Evolutionary conservation across 225 moss, liverwort and hornwort species (phyloP).

Genomic region (Neckera pumila): DNA sequence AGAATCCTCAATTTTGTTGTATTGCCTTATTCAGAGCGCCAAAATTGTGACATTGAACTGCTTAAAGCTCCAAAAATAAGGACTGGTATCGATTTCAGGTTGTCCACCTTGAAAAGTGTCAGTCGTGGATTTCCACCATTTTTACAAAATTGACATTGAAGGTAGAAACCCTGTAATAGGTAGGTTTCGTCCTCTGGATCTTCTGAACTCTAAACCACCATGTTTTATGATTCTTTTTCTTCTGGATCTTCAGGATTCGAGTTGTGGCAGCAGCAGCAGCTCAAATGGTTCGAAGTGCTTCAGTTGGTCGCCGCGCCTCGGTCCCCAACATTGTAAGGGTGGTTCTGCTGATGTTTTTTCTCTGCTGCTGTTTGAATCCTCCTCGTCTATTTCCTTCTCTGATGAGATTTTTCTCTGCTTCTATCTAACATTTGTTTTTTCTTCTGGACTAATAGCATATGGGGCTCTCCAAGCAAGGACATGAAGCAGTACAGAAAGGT

Average conservation of each 20-base stretch:
- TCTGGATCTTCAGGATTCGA: conserved; percentile 23
- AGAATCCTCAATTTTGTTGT: neutral
- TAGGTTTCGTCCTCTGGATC: neutral
- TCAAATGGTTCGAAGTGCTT: conserved; percentile 20
- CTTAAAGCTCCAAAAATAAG: neutral
- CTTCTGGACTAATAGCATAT: conserved; percentile 19
- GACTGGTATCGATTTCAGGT: neutral
- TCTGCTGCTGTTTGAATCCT: neutral
- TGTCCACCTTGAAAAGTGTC: too few relatives aligned
- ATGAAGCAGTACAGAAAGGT: conserved; percentile 41
- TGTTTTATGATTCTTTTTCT: neutral
- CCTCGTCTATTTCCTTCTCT: neutral
- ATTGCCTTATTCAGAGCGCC: neutral
- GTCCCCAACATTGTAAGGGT: conserved; percentile 37
- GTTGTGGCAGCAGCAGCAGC: conserved; percentile 39
- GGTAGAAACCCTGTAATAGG: neutral
- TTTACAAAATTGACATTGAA: neutral
- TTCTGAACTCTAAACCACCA: neutral
- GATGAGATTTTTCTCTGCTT: neutral
- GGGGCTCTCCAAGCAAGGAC: conserved; percentile 47
- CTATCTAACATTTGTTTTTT: neutral
- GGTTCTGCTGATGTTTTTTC: neutral
- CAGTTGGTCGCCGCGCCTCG: conserved; percentile 34
- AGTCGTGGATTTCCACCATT: neutral
- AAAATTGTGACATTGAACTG: neutral